Percentiles rank a stretch among this genome's conserved stretches.
Evolutionary conservation across 2,329 filamentous ascomycete genomes (phyloP).

Genomic region (Calonectria pseudoturangicola): DNA sequence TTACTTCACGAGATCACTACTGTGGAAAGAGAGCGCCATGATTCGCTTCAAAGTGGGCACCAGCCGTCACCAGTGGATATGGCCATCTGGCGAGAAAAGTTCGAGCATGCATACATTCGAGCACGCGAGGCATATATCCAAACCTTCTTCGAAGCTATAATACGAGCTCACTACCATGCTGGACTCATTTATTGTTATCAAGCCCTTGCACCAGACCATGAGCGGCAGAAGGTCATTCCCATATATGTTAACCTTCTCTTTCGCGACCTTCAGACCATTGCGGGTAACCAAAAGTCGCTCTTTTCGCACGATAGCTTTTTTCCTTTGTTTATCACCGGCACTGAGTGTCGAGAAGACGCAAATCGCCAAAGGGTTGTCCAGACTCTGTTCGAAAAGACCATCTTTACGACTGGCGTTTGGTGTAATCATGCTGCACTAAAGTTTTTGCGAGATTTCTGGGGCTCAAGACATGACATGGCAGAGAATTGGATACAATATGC

Average conservation of each 20-base stretch:
- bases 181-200: conserved; percentile 49
- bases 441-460: conserved; percentile 31
- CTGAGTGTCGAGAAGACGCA: conserved; percentile 30
- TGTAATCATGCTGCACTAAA: conserved; percentile 38
- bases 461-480: background rate
- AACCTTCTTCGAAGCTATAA: conserved; percentile 42
- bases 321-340: conserved; percentile 34
- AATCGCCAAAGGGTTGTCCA: conserved; percentile 21
- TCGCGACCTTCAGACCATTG: conserved; percentile 20
- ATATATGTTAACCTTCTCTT: conserved; percentile 26
- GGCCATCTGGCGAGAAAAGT: conserved; percentile 17
- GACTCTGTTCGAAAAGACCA: conserved; percentile 15
- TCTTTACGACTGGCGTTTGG: conserved; percentile 34
- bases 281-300: background rate
- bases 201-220: conserved; percentile 26
- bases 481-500: conserved; percentile 37
- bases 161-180: conserved; percentile 45
- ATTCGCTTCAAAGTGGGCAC: background rate
- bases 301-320: conserved; percentile 38
- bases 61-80: conserved; percentile 9
- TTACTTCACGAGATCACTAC: conserved; percentile 36
- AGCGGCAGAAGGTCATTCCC: conserved; percentile 1
- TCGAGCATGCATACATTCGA: conserved; percentile 13
- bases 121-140: conserved; percentile 18
- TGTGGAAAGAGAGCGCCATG: conserved; percentile 27